Evolutionary conservation across 768 basidiomycete genomes (phyloP), one percentile per base, ranked within the genome.

Genomic region (Mycena capillaripes): DNA sequence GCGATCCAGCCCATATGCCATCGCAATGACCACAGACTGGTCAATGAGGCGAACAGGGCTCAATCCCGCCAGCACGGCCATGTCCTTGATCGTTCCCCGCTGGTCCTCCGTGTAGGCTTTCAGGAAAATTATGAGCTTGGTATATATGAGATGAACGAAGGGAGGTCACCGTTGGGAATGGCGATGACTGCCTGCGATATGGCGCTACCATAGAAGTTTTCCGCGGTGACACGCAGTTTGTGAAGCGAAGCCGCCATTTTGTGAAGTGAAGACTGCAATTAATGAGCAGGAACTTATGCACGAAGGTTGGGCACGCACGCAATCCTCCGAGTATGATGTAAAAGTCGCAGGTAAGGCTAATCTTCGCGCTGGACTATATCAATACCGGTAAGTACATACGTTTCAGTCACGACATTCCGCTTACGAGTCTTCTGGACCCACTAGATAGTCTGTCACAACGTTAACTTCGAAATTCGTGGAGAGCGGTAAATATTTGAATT

Each of bases 141-240:
- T 3, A 9, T 38, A 44, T 14, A 19, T 7, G 19, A 17, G 10
- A 44, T 44, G 19, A 44, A 19, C 7, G 38, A 40, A 17, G 17
- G 17, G 23, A 27, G 25, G 12, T 4, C 30, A 59, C 66, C 25
- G 1, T 0, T 4, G 2, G 66, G 66, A 3, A 67, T 17, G 11
- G 56, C 29, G n/a, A 67, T 48, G 23, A 67, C 66, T 6, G 56
- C 66, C 17, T 67, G 66, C 7, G 66, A 48, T 7, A 67, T 59
- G 14, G 12, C 8, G n/a, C 57, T 12, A 32, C 30, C 42, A n/a
- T 67, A 34, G 46, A 17, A 50, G n/a, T 34, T 25, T 38, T 59
- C 66, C 1, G 66, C 66, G 1, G 36, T 46, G 7, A 17, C 14
- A n/a, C 56, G 66, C 21, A 67, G 21, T 23, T 66, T n/a, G 10